These are phyloP conservation scores for Amanita rubescens DNA, from an alignment of 768 basidiomycete species.

Conservation along the genomic window DNA sequence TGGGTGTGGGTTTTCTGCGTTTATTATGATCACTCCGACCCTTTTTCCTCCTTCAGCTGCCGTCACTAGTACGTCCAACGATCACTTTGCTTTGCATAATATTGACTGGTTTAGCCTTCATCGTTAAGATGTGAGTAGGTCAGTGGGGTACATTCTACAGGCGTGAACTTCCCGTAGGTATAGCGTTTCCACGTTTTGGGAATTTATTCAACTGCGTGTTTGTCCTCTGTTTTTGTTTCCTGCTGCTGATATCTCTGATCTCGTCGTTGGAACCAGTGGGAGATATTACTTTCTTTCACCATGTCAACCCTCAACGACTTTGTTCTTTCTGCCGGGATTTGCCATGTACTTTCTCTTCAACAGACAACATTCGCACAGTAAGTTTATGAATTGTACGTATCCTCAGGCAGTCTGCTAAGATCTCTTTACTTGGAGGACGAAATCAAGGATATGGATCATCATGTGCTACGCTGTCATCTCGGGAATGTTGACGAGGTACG, in stretches of 20 bases:
- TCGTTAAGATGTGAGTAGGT: neutral
- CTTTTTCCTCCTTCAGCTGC: neutral
- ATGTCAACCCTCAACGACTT: neutral
- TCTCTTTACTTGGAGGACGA: conserved; percentile 9
- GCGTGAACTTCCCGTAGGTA: neutral
- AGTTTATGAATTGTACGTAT: neutral
- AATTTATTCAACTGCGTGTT: neutral
- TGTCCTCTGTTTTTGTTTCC: neutral
- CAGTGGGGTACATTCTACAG: neutral
- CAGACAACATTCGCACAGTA: neutral
- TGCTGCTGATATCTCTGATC: too few relatives aligned
- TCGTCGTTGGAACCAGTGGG: too few relatives aligned
- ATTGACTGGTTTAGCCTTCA: neutral
- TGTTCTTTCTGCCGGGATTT: neutral
- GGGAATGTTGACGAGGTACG: conserved; percentile 15
- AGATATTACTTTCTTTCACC: neutral
- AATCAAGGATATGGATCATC: conserved; percentile 14
- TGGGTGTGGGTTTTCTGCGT: neutral
- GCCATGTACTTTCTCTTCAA: neutral
- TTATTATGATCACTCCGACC: too few relatives aligned
- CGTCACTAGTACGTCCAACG: neutral
- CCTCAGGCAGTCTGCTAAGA: neutral
- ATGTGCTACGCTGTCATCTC: conserved; percentile 16
- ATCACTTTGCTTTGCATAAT: neutral
- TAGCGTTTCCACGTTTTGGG: neutral